Percentiles rank a stretch among this genome's conserved stretches.
phyloP scores from a whole-genome alignment of 768 basidiomycete species.

The Hericium coralloides region DNA sequence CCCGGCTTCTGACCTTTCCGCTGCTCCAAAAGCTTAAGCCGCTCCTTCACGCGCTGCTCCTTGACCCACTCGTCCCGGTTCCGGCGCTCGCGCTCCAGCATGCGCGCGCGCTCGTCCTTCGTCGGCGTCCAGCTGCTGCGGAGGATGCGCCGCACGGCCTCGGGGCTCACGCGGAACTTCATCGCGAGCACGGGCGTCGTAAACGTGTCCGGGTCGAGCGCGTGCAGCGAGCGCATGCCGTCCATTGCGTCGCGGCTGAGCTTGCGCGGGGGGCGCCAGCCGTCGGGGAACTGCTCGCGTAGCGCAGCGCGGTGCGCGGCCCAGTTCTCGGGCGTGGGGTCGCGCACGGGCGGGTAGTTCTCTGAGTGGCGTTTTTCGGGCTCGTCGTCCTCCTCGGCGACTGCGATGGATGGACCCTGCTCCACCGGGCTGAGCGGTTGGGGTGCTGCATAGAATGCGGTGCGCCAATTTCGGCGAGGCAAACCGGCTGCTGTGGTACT shows the following conservation, averaged over 20 bases:
- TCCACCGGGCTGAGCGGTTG: conserved; percentile 3
- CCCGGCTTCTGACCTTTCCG: background rate
- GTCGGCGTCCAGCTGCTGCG: conserved; percentile 34
- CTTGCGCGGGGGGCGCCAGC: conserved; percentile 46
- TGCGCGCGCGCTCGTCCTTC: conserved; percentile 21
- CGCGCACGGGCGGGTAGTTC: conserved; percentile 4
- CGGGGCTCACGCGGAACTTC: conserved; percentile 40
- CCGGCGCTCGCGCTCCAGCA: conserved; percentile 22
- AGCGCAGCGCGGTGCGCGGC: conserved; percentile 24
- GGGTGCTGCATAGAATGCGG: conserved; percentile 2
- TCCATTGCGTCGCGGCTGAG: conserved; percentile 46
- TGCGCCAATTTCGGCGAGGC: conserved; percentile 8
- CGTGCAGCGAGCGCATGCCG: conserved; percentile 34
- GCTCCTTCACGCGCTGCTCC: conserved; percentile 13
- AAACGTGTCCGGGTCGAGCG: conserved; percentile 32
- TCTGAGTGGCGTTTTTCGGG: conserved; percentile 6
- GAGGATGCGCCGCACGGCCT: conserved; percentile 43
- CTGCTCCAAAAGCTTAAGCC: background rate
- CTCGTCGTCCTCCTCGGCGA: conserved; percentile 4
- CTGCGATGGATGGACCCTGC: background rate
- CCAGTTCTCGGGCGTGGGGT: conserved; percentile 19
- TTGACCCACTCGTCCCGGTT: conserved; percentile 15
- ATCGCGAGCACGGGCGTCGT: conserved; percentile 33
- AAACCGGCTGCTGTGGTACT: background rate
- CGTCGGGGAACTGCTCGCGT: conserved; percentile 26